Percentiles rank a stretch among this genome's conserved stretches.
phyloP scores from a whole-genome alignment of 768 basidiomycete genomes.

The Lactarius sanguifluus region DNA sequence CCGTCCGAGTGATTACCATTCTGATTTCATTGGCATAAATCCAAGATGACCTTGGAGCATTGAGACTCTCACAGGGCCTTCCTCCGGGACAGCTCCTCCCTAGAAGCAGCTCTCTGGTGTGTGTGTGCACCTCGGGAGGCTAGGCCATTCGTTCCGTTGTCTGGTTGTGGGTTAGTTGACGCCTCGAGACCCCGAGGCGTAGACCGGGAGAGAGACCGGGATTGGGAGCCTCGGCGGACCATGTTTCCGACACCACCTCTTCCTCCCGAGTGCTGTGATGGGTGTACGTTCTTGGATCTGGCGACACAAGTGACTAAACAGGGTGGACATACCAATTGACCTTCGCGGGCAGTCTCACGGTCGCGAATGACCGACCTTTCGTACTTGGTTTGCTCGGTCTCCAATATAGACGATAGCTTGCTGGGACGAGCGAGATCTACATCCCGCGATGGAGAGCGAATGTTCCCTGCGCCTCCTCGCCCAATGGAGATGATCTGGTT shows the following conservation, averaged over 20 bases:
- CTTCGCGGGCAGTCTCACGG: not conserved
- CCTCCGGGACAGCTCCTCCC: not conserved
- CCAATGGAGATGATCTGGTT: constrained; percentile 14
- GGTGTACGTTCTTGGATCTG: not conserved
- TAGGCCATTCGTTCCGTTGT: not conserved
- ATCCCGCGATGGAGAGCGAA: not conserved
- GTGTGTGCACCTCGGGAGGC: not conserved
- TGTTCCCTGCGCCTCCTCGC: constrained; percentile 25
- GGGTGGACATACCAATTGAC: constrained; percentile 7
- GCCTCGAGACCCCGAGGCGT: not conserved
- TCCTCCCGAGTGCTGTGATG: constrained; percentile 15
- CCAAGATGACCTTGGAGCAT: not conserved
- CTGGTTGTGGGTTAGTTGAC: not conserved
- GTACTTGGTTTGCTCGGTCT: not conserved
- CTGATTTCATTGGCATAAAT: not conserved
- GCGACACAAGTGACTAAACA: not conserved
- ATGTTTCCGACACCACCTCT: constrained; percentile 22
- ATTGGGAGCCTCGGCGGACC: not conserved
- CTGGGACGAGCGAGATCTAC: not conserved
- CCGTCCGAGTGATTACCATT: not conserved
- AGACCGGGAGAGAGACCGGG: not conserved
- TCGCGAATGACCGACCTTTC: constrained; percentile 1
- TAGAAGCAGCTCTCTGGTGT: not conserved
- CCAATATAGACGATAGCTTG: not conserved
- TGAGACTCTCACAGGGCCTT: not conserved